Evolutionary conservation across 352 stramenopile genomes (phyloP).

Genomic region (Pythium utonaiense): DNA sequence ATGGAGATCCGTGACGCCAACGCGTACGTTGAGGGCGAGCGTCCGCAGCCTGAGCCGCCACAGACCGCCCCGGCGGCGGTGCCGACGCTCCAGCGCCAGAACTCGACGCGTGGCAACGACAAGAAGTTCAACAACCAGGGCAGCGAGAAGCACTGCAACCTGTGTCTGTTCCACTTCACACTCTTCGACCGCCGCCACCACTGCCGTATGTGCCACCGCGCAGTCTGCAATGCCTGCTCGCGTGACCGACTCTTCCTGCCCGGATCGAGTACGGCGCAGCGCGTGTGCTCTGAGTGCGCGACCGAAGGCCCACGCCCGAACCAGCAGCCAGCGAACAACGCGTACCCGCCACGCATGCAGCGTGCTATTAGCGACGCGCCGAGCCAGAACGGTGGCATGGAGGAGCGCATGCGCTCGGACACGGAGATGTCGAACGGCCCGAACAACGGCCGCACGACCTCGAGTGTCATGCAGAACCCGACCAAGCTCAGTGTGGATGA

Average conservation of each 20-base stretch:
- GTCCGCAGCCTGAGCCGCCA: constrained; percentile 59
- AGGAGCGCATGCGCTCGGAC: constrained; percentile 56
- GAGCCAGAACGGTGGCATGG: constrained; percentile 26
- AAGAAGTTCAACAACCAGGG: constrained; percentile 63
- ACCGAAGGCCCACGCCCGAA: constrained; percentile 73
- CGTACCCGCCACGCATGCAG: constrained; percentile 34
- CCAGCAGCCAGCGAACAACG: constrained; percentile 20
- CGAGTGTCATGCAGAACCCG: constrained; percentile 25
- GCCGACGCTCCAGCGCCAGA: constrained; percentile 49
- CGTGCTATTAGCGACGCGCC: constrained; percentile 59
- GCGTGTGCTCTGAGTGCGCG: constrained; percentile 86
- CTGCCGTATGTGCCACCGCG: constrained; percentile 86
- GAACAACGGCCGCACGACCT: constrained; percentile 36
- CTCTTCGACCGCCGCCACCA: constrained; percentile 88
- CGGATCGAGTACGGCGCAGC: constrained; percentile 78
- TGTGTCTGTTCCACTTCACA: constrained; percentile 89
- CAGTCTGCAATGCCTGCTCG: constrained; percentile 86
- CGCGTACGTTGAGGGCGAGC: constrained; percentile 72
- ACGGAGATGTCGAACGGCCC: constrained; percentile 66
- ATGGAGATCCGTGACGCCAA: constrained; percentile 74
- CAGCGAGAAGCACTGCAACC: constrained; percentile 88
- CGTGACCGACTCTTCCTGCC: constrained; percentile 82
- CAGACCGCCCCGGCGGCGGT: constrained; percentile 37
- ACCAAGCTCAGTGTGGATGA: constrained; percentile 87
- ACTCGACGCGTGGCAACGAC: constrained; percentile 39